These are phyloP conservation scores for Dalbergia cultrata DNA, from an alignment of 306 rosid species.

Conservation along the genomic window DNA sequence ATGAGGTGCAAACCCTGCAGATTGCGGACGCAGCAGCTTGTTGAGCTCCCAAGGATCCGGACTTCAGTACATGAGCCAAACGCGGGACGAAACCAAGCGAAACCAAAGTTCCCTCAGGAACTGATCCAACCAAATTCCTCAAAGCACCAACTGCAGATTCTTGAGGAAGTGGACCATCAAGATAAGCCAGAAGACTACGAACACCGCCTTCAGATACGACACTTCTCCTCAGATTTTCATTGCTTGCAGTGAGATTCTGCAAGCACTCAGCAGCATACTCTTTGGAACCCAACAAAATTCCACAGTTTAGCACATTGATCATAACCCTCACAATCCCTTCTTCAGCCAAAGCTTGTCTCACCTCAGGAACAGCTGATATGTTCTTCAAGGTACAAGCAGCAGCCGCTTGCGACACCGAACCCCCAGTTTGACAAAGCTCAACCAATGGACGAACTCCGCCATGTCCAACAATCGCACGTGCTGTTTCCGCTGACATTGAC, in stretches of 20 bases:
- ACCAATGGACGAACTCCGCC: slow-evolving; percentile 77
- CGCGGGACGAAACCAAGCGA: slow-evolving; percentile 71
- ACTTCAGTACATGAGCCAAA: slow-evolving; percentile 67
- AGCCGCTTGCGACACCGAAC: slow-evolving; percentile 84
- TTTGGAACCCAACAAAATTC: slow-evolving; percentile 77
- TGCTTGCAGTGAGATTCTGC: slow-evolving; percentile 85
- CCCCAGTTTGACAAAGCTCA: slow-evolving; percentile 82
- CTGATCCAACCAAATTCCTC: slow-evolving; percentile 74
- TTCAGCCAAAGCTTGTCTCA: slow-evolving; percentile 74
- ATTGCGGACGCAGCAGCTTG: slow-evolving; percentile 78
- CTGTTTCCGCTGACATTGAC: slow-evolving; percentile 75
- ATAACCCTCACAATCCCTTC: slow-evolving; percentile 76
- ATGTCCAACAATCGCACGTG: slow-evolving; percentile 75
- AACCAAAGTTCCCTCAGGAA: slow-evolving; percentile 60
- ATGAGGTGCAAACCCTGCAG: slow-evolving; percentile 62
- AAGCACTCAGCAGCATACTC: slow-evolving; percentile 91
- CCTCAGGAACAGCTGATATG: slow-evolving; percentile 83
- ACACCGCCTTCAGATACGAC: slow-evolving; percentile 88
- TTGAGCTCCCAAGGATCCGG: slow-evolving; percentile 81
- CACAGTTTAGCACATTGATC: slow-evolving; percentile 75
- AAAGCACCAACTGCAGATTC: slow-evolving; percentile 86
- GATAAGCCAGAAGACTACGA: slow-evolving; percentile 75
- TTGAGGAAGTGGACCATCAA: slow-evolving; percentile 80
- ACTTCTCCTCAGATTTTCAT: slow-evolving; percentile 67
- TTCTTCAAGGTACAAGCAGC: slow-evolving; percentile 85